phyloP scores from a whole-genome alignment of 2,329 filamentous ascomycete species.

The Hymenoscyphus fraxineus region DNA sequence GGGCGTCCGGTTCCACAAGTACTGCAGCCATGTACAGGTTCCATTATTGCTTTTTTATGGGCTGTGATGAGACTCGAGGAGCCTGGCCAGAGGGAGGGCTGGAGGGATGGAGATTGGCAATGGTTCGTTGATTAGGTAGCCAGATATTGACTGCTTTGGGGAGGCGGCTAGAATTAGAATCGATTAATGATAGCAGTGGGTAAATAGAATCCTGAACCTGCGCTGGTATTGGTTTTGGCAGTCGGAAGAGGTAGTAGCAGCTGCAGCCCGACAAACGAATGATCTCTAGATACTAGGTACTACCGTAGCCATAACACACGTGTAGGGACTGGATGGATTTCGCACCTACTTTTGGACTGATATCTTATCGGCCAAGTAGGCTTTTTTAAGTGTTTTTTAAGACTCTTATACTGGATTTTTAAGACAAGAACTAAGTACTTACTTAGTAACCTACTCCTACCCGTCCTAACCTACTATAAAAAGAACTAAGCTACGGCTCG shows the following conservation, averaged over 20 bases:
- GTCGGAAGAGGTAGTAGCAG: neutral
- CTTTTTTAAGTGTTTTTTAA: too few species aligned
- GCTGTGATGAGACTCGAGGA: neutral
- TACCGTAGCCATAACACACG: neutral
- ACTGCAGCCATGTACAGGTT: neutral
- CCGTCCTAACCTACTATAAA: too few species aligned
- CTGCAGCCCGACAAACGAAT: neutral
- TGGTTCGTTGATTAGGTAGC: too few species aligned
- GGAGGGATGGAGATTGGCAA: neutral
- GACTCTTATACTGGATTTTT: too few species aligned
- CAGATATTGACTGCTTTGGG: too few species aligned
- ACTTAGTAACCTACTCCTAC: too few species aligned
- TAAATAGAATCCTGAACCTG: neutral
- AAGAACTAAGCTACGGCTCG: too few species aligned
- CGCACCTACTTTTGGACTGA: too few species aligned
- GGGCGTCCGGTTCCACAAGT: neutral
- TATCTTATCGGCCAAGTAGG: too few species aligned
- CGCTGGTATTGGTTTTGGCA: neutral
- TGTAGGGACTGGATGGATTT: too few species aligned
- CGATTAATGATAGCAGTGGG: neutral
- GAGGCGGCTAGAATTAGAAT: too few species aligned
- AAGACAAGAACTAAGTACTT: too few species aligned
- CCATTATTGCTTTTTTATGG: constrained; percentile 3
- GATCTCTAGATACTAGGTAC: neutral
- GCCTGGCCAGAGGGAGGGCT: neutral